Percentiles rank a stretch among this genome's conserved stretches.
Evolutionary conservation across 2,329 filamentous ascomycete genomes (phyloP).

Genomic region (Annulohypoxylon truncatum): DNA sequence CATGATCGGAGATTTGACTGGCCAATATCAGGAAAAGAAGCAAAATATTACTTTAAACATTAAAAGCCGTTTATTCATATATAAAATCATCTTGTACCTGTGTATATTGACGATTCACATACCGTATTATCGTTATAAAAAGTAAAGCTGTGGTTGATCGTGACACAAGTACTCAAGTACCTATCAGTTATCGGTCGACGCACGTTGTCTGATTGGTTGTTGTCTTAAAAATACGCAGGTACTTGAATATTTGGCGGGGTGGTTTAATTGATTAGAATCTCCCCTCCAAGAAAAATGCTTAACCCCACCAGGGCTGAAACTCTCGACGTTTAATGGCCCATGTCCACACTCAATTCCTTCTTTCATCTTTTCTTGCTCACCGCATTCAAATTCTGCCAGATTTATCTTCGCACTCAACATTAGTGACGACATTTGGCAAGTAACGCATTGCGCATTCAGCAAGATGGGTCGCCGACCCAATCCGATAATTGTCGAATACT

Average conservation of each 20-base stretch:
- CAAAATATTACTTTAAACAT: too few relatives aligned
- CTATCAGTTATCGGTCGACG: neutral
- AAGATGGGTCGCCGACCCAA: constrained; percentile 87
- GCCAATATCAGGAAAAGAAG: too few relatives aligned
- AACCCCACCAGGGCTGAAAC: constrained; percentile 27
- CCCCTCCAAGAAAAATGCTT: neutral
- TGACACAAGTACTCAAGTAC: neutral
- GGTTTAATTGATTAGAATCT: neutral
- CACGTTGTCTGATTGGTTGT: neutral
- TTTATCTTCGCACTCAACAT: constrained; percentile 41
- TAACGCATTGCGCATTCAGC: constrained; percentile 26
- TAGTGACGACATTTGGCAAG: constrained; percentile 22
- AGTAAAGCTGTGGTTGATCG: neutral
- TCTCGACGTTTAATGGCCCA: constrained; percentile 13
- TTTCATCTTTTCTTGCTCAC: constrained; percentile 43
- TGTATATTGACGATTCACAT: too few relatives aligned
- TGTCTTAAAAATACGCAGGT: neutral
- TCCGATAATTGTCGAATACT: constrained; percentile 87
- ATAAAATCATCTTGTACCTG: too few relatives aligned
- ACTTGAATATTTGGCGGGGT: constrained; percentile 4
- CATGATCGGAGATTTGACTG: too few relatives aligned
- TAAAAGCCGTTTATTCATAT: too few relatives aligned
- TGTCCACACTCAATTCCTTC: constrained; percentile 8
- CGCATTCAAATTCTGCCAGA: constrained; percentile 49
- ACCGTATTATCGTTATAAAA: too few relatives aligned